These are phyloP conservation scores for Candida dubliniensis DNA, from an alignment of 1,139 yeast genomes.

Conservation along the genomic window DNA sequence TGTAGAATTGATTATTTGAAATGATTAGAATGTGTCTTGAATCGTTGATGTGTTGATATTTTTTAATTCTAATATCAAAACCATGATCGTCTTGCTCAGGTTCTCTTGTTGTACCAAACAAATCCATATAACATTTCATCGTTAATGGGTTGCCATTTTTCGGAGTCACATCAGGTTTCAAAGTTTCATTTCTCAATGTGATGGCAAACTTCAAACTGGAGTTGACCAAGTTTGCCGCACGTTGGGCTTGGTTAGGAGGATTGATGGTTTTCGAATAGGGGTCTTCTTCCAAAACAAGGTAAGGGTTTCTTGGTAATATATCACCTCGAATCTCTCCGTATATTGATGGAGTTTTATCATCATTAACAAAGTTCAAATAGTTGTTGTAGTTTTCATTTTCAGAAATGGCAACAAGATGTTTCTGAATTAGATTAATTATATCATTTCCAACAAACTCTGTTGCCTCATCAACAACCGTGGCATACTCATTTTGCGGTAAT, in stretches of 20 bases:
- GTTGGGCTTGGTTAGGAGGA: constrained; percentile 63
- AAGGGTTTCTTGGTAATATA: constrained; percentile 74
- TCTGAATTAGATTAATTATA: constrained; percentile 49
- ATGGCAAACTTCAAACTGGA: constrained; percentile 66
- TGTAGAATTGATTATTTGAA: constrained; percentile 63
- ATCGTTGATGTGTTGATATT: constrained; percentile 25
- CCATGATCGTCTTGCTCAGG: constrained; percentile 40
- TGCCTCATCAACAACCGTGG: constrained; percentile 40
- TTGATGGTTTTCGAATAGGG: constrained; percentile 56
- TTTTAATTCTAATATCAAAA: constrained; percentile 32
- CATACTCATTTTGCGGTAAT: constrained; percentile 43
- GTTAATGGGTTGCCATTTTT: constrained; percentile 52
- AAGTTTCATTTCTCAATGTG: constrained; percentile 52
- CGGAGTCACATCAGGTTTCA: constrained; percentile 60
- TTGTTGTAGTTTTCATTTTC: constrained; percentile 42
- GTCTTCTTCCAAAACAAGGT: constrained; percentile 69
- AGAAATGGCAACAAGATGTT: constrained; percentile 49
- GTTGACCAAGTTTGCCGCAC: constrained; percentile 65
- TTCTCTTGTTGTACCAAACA: constrained; percentile 67
- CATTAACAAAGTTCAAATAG: constrained; percentile 61
- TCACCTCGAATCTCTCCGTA: constrained; percentile 66
- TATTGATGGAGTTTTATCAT: constrained; percentile 59
- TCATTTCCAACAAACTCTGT: constrained; percentile 43
- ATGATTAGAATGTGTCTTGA: constrained; percentile 56
- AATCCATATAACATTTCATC: constrained; percentile 63